These are phyloP conservation scores for Aureobasidium lini DNA, from an alignment of 2,329 filamentous ascomycete species.

Conservation along the genomic window DNA sequence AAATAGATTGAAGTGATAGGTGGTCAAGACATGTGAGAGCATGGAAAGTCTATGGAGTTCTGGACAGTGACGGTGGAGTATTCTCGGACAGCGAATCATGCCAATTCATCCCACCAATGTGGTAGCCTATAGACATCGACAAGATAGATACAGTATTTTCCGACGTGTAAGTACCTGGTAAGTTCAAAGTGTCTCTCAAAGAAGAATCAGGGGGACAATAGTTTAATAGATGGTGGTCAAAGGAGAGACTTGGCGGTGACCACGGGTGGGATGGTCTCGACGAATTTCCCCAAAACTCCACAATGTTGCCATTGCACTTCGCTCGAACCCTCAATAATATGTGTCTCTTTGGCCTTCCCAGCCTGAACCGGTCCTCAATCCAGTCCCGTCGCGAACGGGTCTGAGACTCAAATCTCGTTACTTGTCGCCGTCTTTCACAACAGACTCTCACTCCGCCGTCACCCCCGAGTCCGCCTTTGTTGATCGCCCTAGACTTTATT, in stretches of 20 bases:
- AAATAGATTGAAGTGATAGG: background rate
- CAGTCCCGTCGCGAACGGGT: constrained; percentile 44
- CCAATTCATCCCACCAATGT: too few species aligned
- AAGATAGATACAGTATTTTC: too few species aligned
- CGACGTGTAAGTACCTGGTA: too few species aligned
- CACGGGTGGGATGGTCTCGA: too few species aligned
- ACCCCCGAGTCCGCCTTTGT: constrained; percentile 11
- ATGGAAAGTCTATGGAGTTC: background rate
- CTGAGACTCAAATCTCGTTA: constrained; percentile 30
- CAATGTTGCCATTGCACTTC: background rate
- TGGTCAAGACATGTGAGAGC: background rate
- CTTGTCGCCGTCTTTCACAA: constrained; percentile 13
- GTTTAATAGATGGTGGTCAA: too few species aligned
- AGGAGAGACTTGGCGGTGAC: too few species aligned
- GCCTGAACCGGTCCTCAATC: constrained; percentile 37
- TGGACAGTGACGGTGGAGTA: background rate
- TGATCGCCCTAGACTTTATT: constrained; percentile 16
- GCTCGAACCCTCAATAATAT: constrained; percentile 19
- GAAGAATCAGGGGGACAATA: too few species aligned
- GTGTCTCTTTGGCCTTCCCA: constrained; percentile 25
- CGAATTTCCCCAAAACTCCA: background rate
- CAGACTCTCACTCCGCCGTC: constrained; percentile 5
- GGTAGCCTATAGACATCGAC: too few species aligned
- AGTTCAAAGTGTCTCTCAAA: too few species aligned
- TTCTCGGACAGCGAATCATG: background rate